Evolutionary conservation across 176 grass and related monocot genomes (phyloP), one percentile per base, ranked within the genome.

Genomic region (Canna indica): DNA sequence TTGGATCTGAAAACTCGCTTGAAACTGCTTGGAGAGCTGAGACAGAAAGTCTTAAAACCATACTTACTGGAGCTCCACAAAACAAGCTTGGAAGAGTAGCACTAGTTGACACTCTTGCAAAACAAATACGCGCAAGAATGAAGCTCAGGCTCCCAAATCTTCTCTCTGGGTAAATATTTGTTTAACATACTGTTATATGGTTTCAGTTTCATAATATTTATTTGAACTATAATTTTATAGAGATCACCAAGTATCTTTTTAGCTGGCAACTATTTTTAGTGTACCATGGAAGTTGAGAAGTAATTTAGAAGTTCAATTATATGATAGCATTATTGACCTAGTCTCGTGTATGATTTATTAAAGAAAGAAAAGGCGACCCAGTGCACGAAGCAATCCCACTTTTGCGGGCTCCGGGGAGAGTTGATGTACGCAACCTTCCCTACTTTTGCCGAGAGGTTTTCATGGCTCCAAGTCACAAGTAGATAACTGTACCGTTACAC

Each of bases 11-110:
- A 78, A 79, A 61, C 27, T 85, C 86, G 57, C 77, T 85, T 59
- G 86, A 90, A 86, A 78, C 86, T 54, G 85, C 79, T 34, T 87
- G 86, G 87, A 76, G 87, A 82, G 84, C 84, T 39, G 90, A 90
- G 81, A 71, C 67, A 47, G 87, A 90, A 77, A 90, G 76, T 67
- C 90, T 95, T 72, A 74, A 79, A 77, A 82, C 83, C 28, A 83
- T 90, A 76, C 81, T 95, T 58, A 25, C 52, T 14, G 90, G 81
- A 68, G 74, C 79, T 72, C 86, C 86, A 41, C 73, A 85, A 67
- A 90, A 38, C 64, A 95, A 90, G 59, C 84, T 95, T 39, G 86
- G 90, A 32, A 75, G 86, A 64, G 47, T 81, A 78, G 84, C 86
- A 68, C 85, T 95, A 77, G 87, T 95, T 69, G 87, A 95, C 78